Conservation (phyloP, 257 asterid genomes). For the Solanum paucissectum region DNA sequence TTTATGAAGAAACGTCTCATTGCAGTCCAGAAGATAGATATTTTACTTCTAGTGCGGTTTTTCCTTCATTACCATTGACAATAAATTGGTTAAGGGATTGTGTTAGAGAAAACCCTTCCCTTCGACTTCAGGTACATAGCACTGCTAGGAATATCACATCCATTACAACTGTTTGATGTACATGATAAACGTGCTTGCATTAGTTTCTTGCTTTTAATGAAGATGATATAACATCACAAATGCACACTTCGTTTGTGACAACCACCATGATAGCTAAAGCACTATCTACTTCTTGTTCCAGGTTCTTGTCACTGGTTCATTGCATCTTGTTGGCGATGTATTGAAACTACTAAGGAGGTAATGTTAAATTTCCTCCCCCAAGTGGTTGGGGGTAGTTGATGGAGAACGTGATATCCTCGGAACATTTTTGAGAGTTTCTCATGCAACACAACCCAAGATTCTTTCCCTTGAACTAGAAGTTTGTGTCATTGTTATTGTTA, state of each 20-base stretch:
- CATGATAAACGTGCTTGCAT: neutral
- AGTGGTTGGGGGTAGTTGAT: neutral
- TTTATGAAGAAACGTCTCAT: slow-evolving; percentile 24
- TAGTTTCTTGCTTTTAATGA: neutral
- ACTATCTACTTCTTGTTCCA: slow-evolving; percentile 5
- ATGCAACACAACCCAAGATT: neutral
- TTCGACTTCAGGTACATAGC: slow-evolving; percentile 49
- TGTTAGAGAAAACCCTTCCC: slow-evolving; percentile 50
- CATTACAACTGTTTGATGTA: neutral
- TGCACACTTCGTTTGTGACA: neutral
- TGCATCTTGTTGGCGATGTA: slow-evolving; percentile 90
- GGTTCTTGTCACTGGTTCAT: slow-evolving; percentile 95
- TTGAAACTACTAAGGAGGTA: slow-evolving; percentile 55
- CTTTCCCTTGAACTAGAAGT: neutral
- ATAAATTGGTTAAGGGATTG: slow-evolving; percentile 66
- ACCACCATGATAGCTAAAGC: neutral
- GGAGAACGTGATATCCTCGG: neutral
- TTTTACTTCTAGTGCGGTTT: slow-evolving; percentile 59
- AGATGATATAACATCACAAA: neutral
- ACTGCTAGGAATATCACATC: neutral
- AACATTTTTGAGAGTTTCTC: neutral
- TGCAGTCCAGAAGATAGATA: slow-evolving; percentile 36
- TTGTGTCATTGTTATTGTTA: neutral
- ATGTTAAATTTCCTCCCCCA: neutral
- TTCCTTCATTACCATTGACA: slow-evolving; percentile 71